Conservation (phyloP, 306 rosid species). For the Cucurbita moschata region DNA sequence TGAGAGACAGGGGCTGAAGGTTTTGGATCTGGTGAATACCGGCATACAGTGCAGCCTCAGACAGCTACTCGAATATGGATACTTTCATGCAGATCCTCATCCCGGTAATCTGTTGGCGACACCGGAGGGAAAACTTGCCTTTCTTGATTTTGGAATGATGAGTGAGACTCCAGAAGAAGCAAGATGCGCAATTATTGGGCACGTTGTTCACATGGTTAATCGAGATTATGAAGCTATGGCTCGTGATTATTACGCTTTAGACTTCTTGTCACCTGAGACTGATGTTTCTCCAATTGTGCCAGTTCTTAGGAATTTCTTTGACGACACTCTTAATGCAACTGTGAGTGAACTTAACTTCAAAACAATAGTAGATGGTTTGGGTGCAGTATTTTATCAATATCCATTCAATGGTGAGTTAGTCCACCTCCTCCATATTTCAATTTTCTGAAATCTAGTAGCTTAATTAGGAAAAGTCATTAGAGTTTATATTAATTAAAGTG, state of each 20-base stretch:
- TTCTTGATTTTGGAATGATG: constrained; percentile 98
- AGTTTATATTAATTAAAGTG: neutral
- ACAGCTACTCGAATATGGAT: constrained; percentile 87
- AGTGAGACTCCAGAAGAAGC: constrained; percentile 97
- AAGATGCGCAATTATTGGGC: constrained; percentile 75
- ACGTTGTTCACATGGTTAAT: constrained; percentile 95
- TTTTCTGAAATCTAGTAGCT: neutral
- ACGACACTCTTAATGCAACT: constrained; percentile 68
- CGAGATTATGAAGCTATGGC: constrained; percentile 99
- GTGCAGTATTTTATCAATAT: constrained; percentile 77
- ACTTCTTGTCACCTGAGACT: constrained; percentile 67
- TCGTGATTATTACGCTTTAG: constrained; percentile 74
- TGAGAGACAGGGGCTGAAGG: constrained; percentile 78
- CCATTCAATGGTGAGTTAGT: constrained; percentile 77
- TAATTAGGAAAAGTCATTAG: neutral
- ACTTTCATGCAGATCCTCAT: constrained; percentile 99
- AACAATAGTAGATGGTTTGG: constrained; percentile 87
- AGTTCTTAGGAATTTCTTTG: constrained; percentile 69
- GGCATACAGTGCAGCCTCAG: constrained; percentile 94
- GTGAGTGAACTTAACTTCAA: constrained; percentile 94
- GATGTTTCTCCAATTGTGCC: constrained; percentile 90
- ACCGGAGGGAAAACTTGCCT: constrained; percentile 90
- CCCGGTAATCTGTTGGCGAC: constrained; percentile 98
- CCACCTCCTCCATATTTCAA: neutral
- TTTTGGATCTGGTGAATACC: constrained; percentile 66